Evolutionary conservation across 2,329 filamentous ascomycete species (phyloP), one percentile per base, ranked within the genome.

Genomic region (Aspergillus alliaceus): DNA sequence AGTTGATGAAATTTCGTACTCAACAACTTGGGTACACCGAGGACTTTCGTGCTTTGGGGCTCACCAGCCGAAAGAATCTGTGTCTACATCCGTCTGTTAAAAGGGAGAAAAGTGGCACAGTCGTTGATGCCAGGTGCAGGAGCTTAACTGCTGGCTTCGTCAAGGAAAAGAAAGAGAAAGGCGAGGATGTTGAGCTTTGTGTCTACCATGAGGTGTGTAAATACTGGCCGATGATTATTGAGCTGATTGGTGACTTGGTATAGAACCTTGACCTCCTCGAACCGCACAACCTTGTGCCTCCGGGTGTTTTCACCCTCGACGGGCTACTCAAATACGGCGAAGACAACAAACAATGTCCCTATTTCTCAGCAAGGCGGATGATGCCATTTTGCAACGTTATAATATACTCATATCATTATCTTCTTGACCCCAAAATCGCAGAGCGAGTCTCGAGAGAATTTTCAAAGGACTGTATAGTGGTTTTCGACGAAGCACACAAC

Each of bases 341-440:
- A 75, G 84, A 96, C 67, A 88, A 97, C 62, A 97, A 97, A 72
- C 95, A 98, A 73, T 99, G 95, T 66, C 95, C 95, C 0, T 99
- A 99, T 73, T 99, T 99, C 68, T 97, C 93, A 14, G 90, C 91
- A 14, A 84, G 95, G 57, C 87, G 95, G 62, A 99, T 99, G 95
- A 98, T 99, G 93, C 89, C 95, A 68, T 98, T 93, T 71, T 99
- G 95, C 83, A 98, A 99, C 72, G 92, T 99, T 70, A 97, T 99
- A 69, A 99, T 99, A 65, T 99, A 99, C 78, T 99, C 95, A 0
- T 99, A 99, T 71, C 95, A 99, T 75, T 99, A 99, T 70, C 85
- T 99, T 3, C 85, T 99, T 15, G 96, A 99, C 68, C 95, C 95
- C 2, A 99, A 99, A 73, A 99, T 99, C 67, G 95, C 95, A 12